These are phyloP conservation scores for Stephania cephalantha DNA, from an alignment of 164 flowering plant species.

Conservation along the genomic window DNA sequence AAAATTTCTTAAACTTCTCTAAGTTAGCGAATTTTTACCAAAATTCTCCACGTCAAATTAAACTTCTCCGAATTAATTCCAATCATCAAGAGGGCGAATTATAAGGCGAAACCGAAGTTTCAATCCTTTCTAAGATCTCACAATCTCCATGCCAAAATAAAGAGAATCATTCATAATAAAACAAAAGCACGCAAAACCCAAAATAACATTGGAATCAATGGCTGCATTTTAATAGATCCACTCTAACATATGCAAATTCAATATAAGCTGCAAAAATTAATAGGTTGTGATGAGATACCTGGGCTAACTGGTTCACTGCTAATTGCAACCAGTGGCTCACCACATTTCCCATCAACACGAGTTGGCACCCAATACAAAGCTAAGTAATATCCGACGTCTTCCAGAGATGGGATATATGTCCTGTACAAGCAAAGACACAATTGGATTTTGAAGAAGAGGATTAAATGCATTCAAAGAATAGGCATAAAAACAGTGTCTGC, in stretches of 20 bases:
- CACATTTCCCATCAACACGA: constrained; percentile 74
- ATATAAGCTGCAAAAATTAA: neutral
- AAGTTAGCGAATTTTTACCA: too few relatives aligned
- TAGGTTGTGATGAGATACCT: constrained; percentile 34
- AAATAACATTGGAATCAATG: neutral
- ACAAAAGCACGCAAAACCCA: neutral
- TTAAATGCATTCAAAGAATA: neutral
- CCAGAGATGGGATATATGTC: constrained; percentile 68
- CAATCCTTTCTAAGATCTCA: too few relatives aligned
- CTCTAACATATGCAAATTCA: neutral
- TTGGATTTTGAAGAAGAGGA: neutral
- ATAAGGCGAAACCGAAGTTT: too few relatives aligned
- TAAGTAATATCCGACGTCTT: constrained; percentile 86
- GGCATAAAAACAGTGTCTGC: neutral
- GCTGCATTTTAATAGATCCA: neutral
- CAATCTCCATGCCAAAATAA: too few relatives aligned
- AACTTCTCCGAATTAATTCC: too few relatives aligned
- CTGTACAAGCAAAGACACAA: constrained; percentile 34
- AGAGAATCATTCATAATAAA: neutral
- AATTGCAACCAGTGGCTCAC: constrained; percentile 61
- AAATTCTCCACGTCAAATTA: too few relatives aligned
- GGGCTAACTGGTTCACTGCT: constrained; percentile 58
- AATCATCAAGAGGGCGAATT: too few relatives aligned
- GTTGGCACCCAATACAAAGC: constrained; percentile 80
- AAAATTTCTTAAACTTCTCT: too few relatives aligned